These are phyloP conservation scores for Plenodomus biglobosus DNA, from an alignment of 2,329 filamentous ascomycete genomes.

Conservation along the genomic window DNA sequence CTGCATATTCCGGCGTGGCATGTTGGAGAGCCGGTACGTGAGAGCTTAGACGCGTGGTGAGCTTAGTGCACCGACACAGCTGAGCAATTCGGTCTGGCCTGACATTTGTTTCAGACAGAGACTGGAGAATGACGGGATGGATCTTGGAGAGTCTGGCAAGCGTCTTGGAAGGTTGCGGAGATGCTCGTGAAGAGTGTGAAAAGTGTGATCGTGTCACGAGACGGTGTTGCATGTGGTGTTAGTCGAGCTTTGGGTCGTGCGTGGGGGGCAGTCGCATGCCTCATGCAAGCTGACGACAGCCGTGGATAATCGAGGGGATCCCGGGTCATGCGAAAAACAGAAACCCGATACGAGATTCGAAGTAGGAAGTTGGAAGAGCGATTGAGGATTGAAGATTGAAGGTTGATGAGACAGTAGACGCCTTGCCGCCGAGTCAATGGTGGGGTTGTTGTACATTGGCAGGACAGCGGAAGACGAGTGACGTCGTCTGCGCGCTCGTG, in stretches of 20 bases:
- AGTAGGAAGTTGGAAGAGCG: constrained; percentile 7
- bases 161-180: neutral
- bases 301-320: neutral
- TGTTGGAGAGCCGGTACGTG: neutral
- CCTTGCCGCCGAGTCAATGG: too few species aligned
- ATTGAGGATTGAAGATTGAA: constrained; percentile 6
- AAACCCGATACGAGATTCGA: constrained; percentile 13
- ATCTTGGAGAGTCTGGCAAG: neutral
- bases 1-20: neutral
- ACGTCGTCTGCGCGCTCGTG: neutral
- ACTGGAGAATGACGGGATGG: too few species aligned
- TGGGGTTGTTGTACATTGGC: neutral
- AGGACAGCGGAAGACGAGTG: neutral
- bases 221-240: constrained; percentile 3
- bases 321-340: neutral
- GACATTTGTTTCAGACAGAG: too few species aligned
- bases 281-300: constrained; percentile 7
- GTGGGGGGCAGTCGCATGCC: constrained; percentile 1
- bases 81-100: neutral
- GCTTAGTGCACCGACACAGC: neutral
- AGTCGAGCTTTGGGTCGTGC: neutral
- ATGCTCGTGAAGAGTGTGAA: neutral
- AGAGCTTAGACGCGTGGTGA: neutral
- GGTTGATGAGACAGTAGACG: too few species aligned
- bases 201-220: too few species aligned